Base-by-base conservation (phyloP, 2,329 filamentous ascomycete genomes). In the Cytospora leucostoma region DNA sequence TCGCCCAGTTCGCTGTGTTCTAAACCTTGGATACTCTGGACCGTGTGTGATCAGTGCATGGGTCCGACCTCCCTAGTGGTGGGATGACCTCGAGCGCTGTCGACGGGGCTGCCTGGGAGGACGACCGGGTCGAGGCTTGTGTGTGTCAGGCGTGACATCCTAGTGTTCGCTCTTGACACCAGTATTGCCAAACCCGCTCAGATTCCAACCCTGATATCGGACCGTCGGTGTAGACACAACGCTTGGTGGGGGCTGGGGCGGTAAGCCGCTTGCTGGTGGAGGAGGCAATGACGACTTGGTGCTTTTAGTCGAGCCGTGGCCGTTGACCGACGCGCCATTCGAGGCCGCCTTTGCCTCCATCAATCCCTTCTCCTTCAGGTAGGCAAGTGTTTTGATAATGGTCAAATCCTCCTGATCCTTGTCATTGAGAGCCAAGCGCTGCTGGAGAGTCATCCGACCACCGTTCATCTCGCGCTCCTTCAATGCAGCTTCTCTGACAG, bases 321-420 rank as follows among this genome's bases (percentile, higher is more conserved):
- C 66, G 57, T 70, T 73, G 32, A 70, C 63, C 15, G 68, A 63
- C n/a, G 68, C 40, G 47, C 61, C 63, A 49, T 55, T 55, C 15
- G 66, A 59, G 17, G 64, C 44, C 56, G 72, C 72, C 60, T 74
- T 72, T n/a, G 68, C 68, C 59, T 76, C 73, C 73, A 85, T 78
- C 56, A 83, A 72, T n/a, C 84, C 84, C 71, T 82, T 85, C 52
- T 86, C 79, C 67, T 85, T 84, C 65, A 89, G 80, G 69, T 88
- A 87, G 69, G 88, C 84, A 66, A 89, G 86, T 7, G 85, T 86
- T 72, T 87, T 84, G 59, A 89, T 80, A 66, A 89, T 84, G 10
- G 85, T 84, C 68, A 88, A 77, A 71, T 89, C 87, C 70, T 89
- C 85, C 71, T 88, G 85, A 66, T 88, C 85, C 71, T 88, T 88